These are phyloP conservation scores for Backusella sp. DNA, from an alignment of 192 early-diverging fungal genomes.

Conservation along the genomic window DNA sequence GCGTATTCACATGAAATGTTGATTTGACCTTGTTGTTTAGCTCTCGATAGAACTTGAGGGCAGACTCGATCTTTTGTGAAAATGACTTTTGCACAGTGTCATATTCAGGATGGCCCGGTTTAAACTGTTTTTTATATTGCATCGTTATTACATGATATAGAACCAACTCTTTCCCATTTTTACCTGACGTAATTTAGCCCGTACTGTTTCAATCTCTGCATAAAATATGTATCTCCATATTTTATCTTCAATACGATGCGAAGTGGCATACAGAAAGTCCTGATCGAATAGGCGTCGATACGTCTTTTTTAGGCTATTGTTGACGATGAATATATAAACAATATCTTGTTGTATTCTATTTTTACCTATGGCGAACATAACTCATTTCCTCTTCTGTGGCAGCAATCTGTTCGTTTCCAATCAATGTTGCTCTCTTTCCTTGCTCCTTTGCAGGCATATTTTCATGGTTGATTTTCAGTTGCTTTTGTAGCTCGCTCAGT, in stretches of 20 bases:
- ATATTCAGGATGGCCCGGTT: not conserved
- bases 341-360: not conserved
- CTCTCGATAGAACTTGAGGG: conserved; percentile 55
- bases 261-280: conserved; percentile 47
- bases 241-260: conserved; percentile 53
- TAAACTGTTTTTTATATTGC: not conserved
- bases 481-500: conserved; percentile 29
- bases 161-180: not conserved
- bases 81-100: conserved; percentile 34
- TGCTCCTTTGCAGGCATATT: conserved; percentile 28
- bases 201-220: conserved; percentile 50
- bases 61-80: conserved; percentile 45
- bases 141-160: not conserved
- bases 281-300: conserved; percentile 45
- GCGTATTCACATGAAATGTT: conserved; percentile 45
- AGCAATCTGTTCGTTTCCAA: conserved; percentile 23
- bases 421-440: conserved; percentile 15
- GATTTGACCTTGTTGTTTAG: conserved; percentile 45
- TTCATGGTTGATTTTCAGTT: conserved; percentile 26
- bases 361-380: conserved; percentile 29
- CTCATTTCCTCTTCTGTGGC: conserved; percentile 33
- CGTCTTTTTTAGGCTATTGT: conserved; percentile 44
- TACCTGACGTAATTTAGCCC: conserved; percentile 50
- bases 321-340: not conserved
- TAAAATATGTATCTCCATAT: conserved; percentile 60